These are phyloP conservation scores for Chaetomium sp. DNA, from an alignment of 2,329 filamentous ascomycete genomes.

Conservation along the genomic window DNA sequence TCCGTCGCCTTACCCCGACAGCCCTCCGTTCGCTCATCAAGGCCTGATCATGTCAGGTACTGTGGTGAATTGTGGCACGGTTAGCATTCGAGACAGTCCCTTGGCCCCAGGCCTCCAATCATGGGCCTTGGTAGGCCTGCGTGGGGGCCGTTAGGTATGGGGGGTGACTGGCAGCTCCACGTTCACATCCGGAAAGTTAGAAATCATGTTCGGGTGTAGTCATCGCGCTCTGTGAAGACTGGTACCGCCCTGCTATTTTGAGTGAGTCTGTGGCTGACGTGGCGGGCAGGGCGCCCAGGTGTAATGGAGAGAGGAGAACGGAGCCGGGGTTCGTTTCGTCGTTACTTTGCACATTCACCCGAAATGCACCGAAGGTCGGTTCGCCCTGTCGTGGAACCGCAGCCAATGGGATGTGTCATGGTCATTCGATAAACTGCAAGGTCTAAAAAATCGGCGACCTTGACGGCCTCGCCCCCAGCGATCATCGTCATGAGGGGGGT, in stretches of 20 bases:
- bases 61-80: background rate
- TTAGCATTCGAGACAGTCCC: background rate
- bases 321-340: background rate
- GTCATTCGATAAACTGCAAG: constrained; percentile 14
- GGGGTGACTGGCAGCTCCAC: background rate
- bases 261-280: constrained; percentile 4
- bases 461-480: constrained; percentile 13
- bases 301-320: background rate
- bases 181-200: background rate
- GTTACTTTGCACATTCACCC: constrained; percentile 8
- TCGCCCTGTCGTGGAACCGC: background rate
- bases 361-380: background rate
- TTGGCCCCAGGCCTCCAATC: background rate
- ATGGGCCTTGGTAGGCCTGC: background rate
- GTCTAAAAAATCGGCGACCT: constrained; percentile 14
- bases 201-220: background rate
- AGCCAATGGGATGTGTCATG: constrained; percentile 14
- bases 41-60: background rate
- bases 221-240: background rate
- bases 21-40: background rate
- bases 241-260: too few relatives aligned
- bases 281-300: constrained; percentile 10
- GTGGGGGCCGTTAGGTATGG: background rate
- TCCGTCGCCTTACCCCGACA: background rate
- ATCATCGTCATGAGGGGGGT: constrained; percentile 9